Conservation (phyloP, 148 eudicot species). For the Chenopodium berlandieri region DNA sequence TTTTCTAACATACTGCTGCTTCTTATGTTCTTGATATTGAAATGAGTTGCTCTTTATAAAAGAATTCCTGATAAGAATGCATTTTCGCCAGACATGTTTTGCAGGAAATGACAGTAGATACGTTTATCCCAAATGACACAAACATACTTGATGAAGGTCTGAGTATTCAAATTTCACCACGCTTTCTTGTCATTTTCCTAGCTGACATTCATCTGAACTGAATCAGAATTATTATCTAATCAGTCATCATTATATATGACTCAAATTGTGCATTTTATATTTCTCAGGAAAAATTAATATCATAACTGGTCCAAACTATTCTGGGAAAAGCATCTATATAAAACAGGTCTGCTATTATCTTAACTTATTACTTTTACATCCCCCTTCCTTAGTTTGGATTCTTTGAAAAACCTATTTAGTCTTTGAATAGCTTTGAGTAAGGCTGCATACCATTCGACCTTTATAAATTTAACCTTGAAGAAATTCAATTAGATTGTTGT, state of each 20-base stretch:
- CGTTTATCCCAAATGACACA: constrained; percentile 94
- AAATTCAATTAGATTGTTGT: background rate
- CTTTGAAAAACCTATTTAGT: background rate
- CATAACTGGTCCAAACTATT: constrained; percentile 96
- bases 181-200: constrained; percentile 1
- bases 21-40: background rate
- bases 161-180: constrained; percentile 4
- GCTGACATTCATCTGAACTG: constrained; percentile 13
- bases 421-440: background rate
- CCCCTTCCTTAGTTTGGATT: background rate
- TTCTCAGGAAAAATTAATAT: constrained; percentile 83
- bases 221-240: background rate
- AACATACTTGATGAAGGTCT: constrained; percentile 68
- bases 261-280: constrained; percentile 13
- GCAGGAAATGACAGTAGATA: constrained; percentile 99
- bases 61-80: background rate
- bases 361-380: background rate
- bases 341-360: constrained; percentile 65
- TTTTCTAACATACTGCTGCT: constrained; percentile 23
- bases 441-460: background rate
- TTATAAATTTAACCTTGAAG: background rate
- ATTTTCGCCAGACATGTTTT: constrained; percentile 71
- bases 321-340: constrained; percentile 95
- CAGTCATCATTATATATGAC: background rate
- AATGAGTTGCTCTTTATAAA: background rate